Evolutionary conservation across 2,329 filamentous ascomycete genomes (phyloP).

Genomic region (Colletotrichum gigasporum): DNA sequence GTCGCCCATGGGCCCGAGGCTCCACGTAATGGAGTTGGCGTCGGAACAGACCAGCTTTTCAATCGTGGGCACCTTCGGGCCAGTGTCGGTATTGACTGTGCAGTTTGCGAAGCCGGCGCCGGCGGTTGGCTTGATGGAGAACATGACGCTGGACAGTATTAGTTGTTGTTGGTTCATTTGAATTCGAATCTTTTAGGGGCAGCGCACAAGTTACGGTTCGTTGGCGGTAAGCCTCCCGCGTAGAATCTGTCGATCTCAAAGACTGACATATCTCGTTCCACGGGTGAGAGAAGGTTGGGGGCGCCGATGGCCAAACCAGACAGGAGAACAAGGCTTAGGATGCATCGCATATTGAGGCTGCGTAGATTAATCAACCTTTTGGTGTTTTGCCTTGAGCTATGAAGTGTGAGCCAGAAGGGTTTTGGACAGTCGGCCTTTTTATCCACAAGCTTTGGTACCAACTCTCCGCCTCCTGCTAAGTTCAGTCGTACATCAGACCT

Average conservation of each 20-base stretch:
- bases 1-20: slow-evolving; percentile 14
- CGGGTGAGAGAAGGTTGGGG: background rate
- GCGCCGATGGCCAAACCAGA: background rate
- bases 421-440: background rate
- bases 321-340: background rate
- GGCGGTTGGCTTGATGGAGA: slow-evolving; percentile 9
- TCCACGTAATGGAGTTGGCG: slow-evolving; percentile 18
- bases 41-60: slow-evolving; percentile 8
- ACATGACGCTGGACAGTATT: slow-evolving; percentile 18
- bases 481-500: no score
- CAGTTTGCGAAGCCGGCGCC: slow-evolving; percentile 25
- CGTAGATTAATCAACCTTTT: no score
- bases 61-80: slow-evolving; percentile 19
- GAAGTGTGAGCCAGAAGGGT: no score
- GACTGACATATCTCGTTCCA: background rate
- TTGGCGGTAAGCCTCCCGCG: slow-evolving; percentile 2
- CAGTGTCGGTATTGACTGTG: slow-evolving; percentile 10
- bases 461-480: no score
- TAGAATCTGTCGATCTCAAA: slow-evolving; percentile 19
- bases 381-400: no score
- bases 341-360: background rate
- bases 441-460: background rate
- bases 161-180: no score
- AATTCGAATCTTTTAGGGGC: no score
- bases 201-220: slow-evolving; percentile 15